Evolutionary conservation across 1,284 basidiomycete genomes (phyloP), one percentile per base, ranked within the genome.

Genomic region (Sphaerobolus stellatus): DNA sequence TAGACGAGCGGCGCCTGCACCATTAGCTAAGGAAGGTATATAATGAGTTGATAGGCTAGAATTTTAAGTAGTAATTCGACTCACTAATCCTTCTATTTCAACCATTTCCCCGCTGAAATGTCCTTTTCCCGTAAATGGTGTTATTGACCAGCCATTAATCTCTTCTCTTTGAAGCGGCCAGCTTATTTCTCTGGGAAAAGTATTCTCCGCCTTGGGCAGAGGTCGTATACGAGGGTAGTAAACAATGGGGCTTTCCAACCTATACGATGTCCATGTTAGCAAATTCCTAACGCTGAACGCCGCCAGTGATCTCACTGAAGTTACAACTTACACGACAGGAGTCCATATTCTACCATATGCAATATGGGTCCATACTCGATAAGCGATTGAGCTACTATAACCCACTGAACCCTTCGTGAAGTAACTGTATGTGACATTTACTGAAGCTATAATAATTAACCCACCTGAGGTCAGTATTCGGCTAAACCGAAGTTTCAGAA

Each of bases 201-300:
- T 33, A 27, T 9, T 28, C 41, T 7, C 31, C 30, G n/a, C n/a
- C n/a, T n/a, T n/a, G 16, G 50, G 41, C 44, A 40, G 18, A 2
- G 50, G n/a, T 18, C 49, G 28, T 24, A 36, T 25, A 14, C 46
- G 51, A 7, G 54, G 54, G 27, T 56, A 51, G 38, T 56, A 56
- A 16, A 38, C n/a, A n/a, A n/a, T n/a, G n/a, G n/a, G n/a, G n/a
- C n/a, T n/a, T n/a, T n/a, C n/a, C n/a, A n/a, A n/a, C n/a, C n/a
- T n/a, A n/a, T n/a, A n/a, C n/a, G n/a, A n/a, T n/a, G n/a, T n/a
- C n/a, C n/a, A n/a, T n/a, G n/a, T 28, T 40, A 56, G 48, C 14
- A 34, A 40, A 18, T 45, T 56, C 18, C 52, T 34, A 14, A 52
- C 46, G 29, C 54, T 56, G 38, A n/a, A 27, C 5, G 16, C 13